Evolutionary conservation across 2,329 filamentous ascomycete species (phyloP).

Genomic region (Claviceps paspali): DNA sequence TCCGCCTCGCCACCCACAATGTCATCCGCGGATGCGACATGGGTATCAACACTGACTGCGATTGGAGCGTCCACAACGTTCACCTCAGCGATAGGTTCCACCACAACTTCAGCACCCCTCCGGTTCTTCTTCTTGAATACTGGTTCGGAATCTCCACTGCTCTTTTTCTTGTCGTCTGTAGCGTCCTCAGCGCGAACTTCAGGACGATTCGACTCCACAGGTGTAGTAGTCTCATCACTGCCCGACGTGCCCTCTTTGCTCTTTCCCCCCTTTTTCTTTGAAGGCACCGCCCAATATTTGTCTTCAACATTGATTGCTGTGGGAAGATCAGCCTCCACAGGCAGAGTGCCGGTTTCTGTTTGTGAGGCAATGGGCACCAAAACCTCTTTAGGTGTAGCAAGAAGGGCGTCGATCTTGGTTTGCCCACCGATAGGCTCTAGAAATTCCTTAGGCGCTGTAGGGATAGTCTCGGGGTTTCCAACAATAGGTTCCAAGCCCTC

Average conservation of each 20-base stretch:
- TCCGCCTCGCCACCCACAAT: background rate
- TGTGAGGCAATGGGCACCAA: background rate
- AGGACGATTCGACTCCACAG: background rate
- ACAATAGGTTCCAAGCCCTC: too few relatives aligned
- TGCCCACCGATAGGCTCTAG: too few relatives aligned
- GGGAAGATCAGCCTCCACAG: background rate
- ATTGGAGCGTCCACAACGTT: background rate
- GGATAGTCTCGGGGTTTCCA: too few relatives aligned
- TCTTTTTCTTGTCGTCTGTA: conserved; percentile 4
- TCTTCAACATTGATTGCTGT: background rate
- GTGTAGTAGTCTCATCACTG: too few relatives aligned
- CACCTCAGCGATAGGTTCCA: conserved; percentile 2
- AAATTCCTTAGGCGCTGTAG: too few relatives aligned
- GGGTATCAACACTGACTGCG: background rate
- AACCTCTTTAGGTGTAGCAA: too few relatives aligned
- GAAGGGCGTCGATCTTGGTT: too few relatives aligned
- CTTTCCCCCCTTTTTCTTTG: background rate
- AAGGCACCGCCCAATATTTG: background rate
- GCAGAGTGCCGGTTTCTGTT: background rate
- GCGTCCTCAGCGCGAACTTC: conserved; percentile 1
- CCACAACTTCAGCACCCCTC: conserved; percentile 4
- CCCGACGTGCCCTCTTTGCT: background rate
- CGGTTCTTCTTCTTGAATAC: conserved; percentile 18
- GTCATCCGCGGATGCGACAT: background rate
- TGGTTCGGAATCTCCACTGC: conserved; percentile 5